Evolutionary conservation across 73 alveolate species (phyloP), one percentile per base, ranked within the genome.

Genomic region (Durusdinium trenchii): DNA sequence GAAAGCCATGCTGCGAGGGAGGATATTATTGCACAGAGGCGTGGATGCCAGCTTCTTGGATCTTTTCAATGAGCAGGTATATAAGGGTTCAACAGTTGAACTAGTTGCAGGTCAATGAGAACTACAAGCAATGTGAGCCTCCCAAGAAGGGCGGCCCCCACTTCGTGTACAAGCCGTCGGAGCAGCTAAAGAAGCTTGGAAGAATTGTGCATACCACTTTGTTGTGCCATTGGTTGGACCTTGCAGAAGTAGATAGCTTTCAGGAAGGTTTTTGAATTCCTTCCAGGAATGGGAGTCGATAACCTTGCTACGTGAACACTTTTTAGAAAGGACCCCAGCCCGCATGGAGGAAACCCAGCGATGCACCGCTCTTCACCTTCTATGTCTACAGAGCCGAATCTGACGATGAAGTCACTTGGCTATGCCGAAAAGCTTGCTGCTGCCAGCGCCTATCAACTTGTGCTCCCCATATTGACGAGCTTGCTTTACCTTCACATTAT

Each of bases 371-470:
- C 30, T 89, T 89, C 86, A 89, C 96, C 35, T 89, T 61, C 85
- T 89, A 89, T 12, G 96, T 89, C 52, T 89, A 89, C 42, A 54
- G 96, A 26, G 96, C 96, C 40, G 96, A 89, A 48, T 61, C 96
- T 23, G 84, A 18, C 16, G 69, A 64, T 38, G n/a, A 71, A 20
- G 96, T 38, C 38, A 23, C 85, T 30, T 9, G 67, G 71, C 84
- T 2, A 64, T 26, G 43, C 50, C 82, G 73, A 23, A 1, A 2
- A 60, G 3, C 23, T 57, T 0, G n/a, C 18, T 60, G 18, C 73
- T 32, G 73, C n/a, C 18, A 60, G 30, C 30, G 73, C 73, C 73
- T 32, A 60, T 60, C n/a, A 32, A 60, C 18, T 60, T 60, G 73
- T 23, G 73, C 18, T 60, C 18, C 73, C 4, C n/a, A 32, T 32